Conservation (phyloP, 495 filamentous ascomycete genomes). For the Annulohypoxylon stygium region DNA sequence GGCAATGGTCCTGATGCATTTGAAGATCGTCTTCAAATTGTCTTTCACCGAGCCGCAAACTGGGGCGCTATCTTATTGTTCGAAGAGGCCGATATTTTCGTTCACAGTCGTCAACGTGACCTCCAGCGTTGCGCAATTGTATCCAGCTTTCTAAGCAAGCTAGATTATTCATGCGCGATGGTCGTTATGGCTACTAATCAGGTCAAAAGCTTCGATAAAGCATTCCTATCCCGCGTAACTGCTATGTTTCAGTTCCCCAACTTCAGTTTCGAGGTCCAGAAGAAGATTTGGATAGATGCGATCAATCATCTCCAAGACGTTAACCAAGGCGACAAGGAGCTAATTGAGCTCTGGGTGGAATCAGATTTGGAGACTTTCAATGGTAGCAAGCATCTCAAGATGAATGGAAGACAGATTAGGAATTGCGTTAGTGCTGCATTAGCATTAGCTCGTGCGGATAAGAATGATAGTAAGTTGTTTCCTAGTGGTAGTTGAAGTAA, state of each 20-base stretch:
- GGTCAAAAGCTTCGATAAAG: background rate
- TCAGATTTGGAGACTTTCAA: background rate
- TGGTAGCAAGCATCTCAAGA: background rate
- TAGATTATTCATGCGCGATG: background rate
- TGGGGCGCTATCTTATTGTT: background rate
- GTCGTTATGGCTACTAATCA: slow-evolving; percentile 1
- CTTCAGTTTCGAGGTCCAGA: background rate
- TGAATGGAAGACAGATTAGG: slow-evolving; percentile 4
- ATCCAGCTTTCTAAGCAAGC: background rate
- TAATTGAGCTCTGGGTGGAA: background rate
- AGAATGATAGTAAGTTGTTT: too few species aligned
- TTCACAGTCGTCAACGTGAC: background rate
- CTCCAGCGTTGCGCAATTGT: background rate
- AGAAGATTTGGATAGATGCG: slow-evolving; percentile 1
- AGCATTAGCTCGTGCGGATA: too few species aligned
- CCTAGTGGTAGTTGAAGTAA: too few species aligned
- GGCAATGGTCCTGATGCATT: background rate
- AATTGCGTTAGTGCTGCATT: background rate
- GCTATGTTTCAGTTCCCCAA: background rate
- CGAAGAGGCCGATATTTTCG: background rate
- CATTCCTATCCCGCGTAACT: background rate
- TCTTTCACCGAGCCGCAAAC: background rate
- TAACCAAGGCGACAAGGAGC: background rate
- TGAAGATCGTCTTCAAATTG: background rate
- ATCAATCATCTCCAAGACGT: background rate